Conservation (phyloP, 2,329 filamentous ascomycete species). For the Herpotrichia juniperi region DNA sequence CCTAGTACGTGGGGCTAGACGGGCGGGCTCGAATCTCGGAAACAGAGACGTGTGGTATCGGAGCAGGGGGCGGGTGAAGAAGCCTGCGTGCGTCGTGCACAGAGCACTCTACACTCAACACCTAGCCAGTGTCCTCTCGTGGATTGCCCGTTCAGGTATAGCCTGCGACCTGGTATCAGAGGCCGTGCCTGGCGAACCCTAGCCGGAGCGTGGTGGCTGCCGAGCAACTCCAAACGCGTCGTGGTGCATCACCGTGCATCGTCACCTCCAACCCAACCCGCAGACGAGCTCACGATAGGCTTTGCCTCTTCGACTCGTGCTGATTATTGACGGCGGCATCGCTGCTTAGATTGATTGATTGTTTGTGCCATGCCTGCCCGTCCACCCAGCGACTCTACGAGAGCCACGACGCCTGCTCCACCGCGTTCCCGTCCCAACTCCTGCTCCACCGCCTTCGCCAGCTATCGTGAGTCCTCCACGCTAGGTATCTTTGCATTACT, state of each 20-base stretch:
- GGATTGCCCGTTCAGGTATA: conserved; percentile 40
- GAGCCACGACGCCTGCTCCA: conserved; percentile 31
- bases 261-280: conserved; percentile 16
- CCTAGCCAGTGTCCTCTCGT: conserved; percentile 24
- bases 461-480: conserved; percentile 41
- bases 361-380: conserved; percentile 35
- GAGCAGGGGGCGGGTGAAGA: background rate
- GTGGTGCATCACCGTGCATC: conserved; percentile 30
- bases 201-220: conserved; percentile 17
- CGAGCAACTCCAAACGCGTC: conserved; percentile 23
- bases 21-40: background rate
- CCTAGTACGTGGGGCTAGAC: conserved; percentile 19
- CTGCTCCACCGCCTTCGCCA: conserved; percentile 19
- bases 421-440: conserved; percentile 9
- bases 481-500: conserved; percentile 43
- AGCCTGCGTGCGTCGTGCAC: background rate
- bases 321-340: conserved; percentile 16
- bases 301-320: conserved; percentile 25
- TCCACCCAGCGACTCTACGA: conserved; percentile 29
- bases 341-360: too few species aligned
- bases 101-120: conserved; percentile 10
- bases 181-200: conserved; percentile 11
- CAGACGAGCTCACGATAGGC: conserved; percentile 11
- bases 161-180: conserved; percentile 27
- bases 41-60: background rate